These are phyloP conservation scores for Diaporthe citri DNA, from an alignment of 2,329 filamentous ascomycete genomes.

Conservation along the genomic window DNA sequence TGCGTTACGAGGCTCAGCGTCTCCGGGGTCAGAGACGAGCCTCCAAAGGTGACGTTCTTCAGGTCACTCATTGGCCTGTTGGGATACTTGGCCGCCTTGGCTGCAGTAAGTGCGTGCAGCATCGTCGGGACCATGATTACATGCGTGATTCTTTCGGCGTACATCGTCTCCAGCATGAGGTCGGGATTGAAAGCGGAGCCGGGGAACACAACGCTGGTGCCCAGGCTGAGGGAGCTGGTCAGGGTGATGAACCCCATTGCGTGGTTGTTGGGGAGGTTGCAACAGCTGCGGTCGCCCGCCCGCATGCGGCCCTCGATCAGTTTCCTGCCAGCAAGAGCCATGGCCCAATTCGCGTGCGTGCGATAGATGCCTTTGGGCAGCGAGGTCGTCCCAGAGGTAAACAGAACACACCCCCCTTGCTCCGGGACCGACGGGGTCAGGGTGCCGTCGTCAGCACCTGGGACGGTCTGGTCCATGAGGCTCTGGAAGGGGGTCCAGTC, in stretches of 20 bases:
- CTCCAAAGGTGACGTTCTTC: constrained; percentile 23
- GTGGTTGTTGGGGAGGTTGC: constrained; percentile 32
- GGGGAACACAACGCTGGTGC: background rate
- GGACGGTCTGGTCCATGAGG: constrained; percentile 9
- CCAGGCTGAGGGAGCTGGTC: background rate
- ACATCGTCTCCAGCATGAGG: constrained; percentile 24
- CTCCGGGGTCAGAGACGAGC: background rate
- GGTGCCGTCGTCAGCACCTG: background rate
- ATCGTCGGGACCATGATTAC: constrained; percentile 30
- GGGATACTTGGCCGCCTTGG: constrained; percentile 22
- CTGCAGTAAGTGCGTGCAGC: constrained; percentile 12
- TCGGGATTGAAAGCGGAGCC: constrained; percentile 18
- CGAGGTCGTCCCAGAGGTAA: constrained; percentile 32
- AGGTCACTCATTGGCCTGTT: constrained; percentile 12
- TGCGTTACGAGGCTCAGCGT: background rate
- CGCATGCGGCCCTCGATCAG: background rate
- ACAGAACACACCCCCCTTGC: constrained; percentile 2
- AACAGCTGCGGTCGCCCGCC: background rate
- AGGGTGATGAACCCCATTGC: constrained; percentile 27
- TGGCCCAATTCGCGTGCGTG: background rate
- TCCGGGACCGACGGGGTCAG: constrained; percentile 1
- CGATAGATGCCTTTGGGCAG: constrained; percentile 33
- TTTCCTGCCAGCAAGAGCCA: background rate
- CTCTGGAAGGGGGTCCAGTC: constrained; percentile 22
- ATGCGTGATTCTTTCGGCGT: constrained; percentile 4